Evolutionary conservation across 129 eudicot genomes (phyloP).

Genomic region (Helichrysum umbraculigerum): DNA sequence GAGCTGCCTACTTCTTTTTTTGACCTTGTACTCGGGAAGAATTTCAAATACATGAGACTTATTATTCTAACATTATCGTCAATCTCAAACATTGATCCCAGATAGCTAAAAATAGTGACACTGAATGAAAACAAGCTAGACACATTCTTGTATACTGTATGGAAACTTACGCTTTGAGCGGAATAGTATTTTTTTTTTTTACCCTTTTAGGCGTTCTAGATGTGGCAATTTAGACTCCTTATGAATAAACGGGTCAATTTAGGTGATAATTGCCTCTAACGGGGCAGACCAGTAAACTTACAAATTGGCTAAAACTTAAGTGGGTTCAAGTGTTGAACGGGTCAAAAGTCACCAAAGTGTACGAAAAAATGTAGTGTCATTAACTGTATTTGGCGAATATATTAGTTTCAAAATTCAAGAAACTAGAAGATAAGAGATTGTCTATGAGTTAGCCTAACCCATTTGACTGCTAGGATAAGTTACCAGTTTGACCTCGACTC

Average conservation of each 20-base stretch:
- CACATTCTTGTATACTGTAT: neutral
- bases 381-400: neutral
- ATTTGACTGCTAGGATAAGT: neutral
- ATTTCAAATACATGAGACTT: constrained; percentile 79
- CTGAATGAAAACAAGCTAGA: neutral
- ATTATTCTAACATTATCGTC: neutral
- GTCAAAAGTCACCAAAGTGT: neutral
- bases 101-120: neutral
- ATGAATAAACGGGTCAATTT: neutral
- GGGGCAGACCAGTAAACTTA: neutral
- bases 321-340: neutral
- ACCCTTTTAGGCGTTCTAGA: neutral
- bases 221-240: neutral
- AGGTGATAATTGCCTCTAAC: neutral
- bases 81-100: neutral
- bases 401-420: neutral
- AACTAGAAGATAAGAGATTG: neutral
- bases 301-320: neutral
- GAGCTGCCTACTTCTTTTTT: constrained; percentile 96
- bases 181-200: neutral
- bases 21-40: constrained; percentile 89
- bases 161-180: neutral
- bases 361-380: neutral
- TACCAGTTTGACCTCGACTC: neutral
- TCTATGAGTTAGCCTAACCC: neutral